Evolutionary conservation across 768 basidiomycete species (phyloP).

Genomic region (Terana coerulea): DNA sequence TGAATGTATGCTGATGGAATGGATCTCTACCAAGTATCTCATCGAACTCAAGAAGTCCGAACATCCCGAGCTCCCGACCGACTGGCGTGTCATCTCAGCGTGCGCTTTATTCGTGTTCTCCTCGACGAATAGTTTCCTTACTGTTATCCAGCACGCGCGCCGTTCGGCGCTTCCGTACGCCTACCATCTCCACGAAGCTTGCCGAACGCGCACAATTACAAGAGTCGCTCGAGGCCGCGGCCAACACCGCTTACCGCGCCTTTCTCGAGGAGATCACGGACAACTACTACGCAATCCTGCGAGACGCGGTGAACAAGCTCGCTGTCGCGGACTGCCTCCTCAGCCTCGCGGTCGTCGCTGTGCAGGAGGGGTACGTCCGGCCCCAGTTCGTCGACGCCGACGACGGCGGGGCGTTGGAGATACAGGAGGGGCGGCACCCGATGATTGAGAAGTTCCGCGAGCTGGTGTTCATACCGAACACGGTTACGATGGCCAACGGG

Average conservation of each 20-base stretch:
- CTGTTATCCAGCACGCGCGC: constrained; percentile 57
- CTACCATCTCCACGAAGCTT: constrained; percentile 54
- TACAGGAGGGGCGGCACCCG: constrained; percentile 86
- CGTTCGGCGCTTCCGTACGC: constrained; percentile 72
- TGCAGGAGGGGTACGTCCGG: constrained; percentile 71
- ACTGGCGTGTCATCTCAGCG: constrained; percentile 70
- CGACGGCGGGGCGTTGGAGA: constrained; percentile 57
- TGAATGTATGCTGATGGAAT: background rate
- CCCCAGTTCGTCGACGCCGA: constrained; percentile 71
- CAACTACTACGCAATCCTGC: constrained; percentile 65
- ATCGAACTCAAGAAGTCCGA: constrained; percentile 70
- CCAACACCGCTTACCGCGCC: constrained; percentile 57
- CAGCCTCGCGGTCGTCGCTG: constrained; percentile 77
- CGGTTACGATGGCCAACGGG: constrained; percentile 58
- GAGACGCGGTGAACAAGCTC: constrained; percentile 75
- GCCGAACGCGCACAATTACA: constrained; percentile 71
- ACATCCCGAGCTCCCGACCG: constrained; percentile 39
- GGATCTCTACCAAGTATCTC: constrained; percentile 63
- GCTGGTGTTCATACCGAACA: constrained; percentile 86
- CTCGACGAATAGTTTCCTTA: constrained; percentile 2
- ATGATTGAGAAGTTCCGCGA: constrained; percentile 80
- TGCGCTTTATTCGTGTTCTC: constrained; percentile 21
- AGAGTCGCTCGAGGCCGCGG: constrained; percentile 67
- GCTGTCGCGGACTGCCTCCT: constrained; percentile 84
- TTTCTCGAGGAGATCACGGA: constrained; percentile 70